Conservation (phyloP, 2,329 filamentous ascomycete genomes). For the Nothophaeocryptopus gaeumannii region DNA sequence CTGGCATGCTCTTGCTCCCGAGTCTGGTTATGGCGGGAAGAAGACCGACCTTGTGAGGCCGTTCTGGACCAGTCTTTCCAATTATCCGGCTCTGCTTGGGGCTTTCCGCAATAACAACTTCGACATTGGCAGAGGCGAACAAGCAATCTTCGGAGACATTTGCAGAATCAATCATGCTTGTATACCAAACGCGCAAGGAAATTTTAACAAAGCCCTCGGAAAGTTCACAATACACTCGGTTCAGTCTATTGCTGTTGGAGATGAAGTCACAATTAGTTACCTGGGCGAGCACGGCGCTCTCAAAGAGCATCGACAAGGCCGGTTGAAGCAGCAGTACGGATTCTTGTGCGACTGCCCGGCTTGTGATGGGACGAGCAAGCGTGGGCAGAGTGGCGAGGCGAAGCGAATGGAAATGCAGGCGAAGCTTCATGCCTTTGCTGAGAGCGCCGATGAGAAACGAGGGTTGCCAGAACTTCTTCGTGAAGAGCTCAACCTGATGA, state of each 20-base stretch:
- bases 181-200: conserved; percentile 37
- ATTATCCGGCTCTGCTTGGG: conserved; percentile 23
- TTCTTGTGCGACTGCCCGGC: conserved; percentile 39
- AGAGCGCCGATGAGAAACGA: background rate
- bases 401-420: conserved; percentile 10
- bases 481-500: conserved; percentile 11
- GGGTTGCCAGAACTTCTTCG: no score
- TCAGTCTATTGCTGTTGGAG: conserved; percentile 35
- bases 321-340: conserved; percentile 27
- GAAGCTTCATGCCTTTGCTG: conserved; percentile 13
- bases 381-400: conserved; percentile 12
- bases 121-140: conserved; percentile 23
- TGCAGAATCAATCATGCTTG: conserved; percentile 41
- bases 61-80: conserved; percentile 5
- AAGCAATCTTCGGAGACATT: conserved; percentile 36
- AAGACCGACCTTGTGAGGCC: background rate
- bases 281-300: conserved; percentile 24
- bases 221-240: conserved; percentile 34
- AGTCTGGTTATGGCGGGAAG: background rate
- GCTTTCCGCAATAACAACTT: conserved; percentile 33
- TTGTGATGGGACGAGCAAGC: conserved; percentile 24
- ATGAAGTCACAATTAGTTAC: conserved; percentile 41
- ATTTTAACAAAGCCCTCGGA: conserved; percentile 34
- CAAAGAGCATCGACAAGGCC: conserved; percentile 16
- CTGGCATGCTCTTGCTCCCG: conserved; percentile 13